phyloP scores from a whole-genome alignment of 495 filamentous ascomycete genomes.

The Amphirosellinia nigrospora region DNA sequence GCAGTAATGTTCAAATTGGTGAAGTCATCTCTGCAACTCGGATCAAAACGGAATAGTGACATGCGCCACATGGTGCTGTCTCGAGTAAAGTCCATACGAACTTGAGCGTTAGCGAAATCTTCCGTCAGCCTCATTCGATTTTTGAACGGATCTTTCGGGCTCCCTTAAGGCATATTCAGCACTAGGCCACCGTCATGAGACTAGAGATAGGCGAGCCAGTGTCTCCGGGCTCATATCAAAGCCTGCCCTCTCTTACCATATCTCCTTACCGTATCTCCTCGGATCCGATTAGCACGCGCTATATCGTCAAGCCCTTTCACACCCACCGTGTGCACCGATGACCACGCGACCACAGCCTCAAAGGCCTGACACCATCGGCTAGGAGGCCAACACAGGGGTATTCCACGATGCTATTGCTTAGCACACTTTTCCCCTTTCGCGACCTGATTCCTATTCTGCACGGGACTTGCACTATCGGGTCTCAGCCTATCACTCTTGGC shows the following conservation, averaged over 20 bases:
- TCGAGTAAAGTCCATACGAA: not conserved
- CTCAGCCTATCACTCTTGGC: not conserved
- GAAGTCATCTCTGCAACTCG: conserved; percentile 6
- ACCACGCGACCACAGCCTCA: conserved; percentile 18
- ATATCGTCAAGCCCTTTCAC: not conserved
- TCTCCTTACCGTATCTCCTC: not conserved
- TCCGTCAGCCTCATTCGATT: conserved; percentile 20
- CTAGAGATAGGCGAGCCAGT: conserved; percentile 4
- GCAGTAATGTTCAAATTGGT: not conserved
- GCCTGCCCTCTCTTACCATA: not conserved
- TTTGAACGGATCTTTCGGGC: not conserved
- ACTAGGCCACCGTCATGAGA: not conserved
- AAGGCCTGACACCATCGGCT: not conserved
- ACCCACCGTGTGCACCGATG: not conserved
- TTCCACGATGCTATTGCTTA: not conserved
- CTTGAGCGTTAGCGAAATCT: conserved; percentile 10
- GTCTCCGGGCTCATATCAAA: not conserved
- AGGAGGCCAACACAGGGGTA: conserved; percentile 1
- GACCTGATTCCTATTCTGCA: conserved; percentile 5
- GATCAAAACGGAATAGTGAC: not conserved
- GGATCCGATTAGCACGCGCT: not conserved
- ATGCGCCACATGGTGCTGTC: conserved; percentile 13
- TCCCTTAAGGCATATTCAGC: not conserved
- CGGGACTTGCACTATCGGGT: conserved; percentile 7
- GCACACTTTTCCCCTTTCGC: not conserved